phyloP scores from a whole-genome alignment of 352 stramenopile species.

The Phytophthora citricola region DNA sequence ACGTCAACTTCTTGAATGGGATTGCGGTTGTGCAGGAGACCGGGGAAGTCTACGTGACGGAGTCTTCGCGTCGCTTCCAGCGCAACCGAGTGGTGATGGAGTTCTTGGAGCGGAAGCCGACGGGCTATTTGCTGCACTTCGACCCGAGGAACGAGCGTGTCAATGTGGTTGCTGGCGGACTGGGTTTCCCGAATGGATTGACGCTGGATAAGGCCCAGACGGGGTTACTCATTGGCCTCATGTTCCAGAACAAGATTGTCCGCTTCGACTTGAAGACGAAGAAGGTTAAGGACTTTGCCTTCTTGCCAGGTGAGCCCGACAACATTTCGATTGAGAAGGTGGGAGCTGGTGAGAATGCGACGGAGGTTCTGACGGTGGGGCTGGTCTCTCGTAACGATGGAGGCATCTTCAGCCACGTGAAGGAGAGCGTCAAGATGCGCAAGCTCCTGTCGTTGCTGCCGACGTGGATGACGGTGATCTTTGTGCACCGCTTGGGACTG shows the following conservation, averaged over 20 bases:
- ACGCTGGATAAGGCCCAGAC: constrained; percentile 47
- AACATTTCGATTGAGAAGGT: constrained; percentile 56
- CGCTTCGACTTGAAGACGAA: constrained; percentile 53
- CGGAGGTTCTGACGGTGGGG: constrained; percentile 50
- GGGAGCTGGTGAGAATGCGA: constrained; percentile 30
- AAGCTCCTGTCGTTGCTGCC: constrained; percentile 65
- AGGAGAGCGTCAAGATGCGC: constrained; percentile 53
- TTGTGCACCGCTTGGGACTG: constrained; percentile 42
- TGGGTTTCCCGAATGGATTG: constrained; percentile 62
- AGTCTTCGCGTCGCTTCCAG: constrained; percentile 59
- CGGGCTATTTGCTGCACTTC: constrained; percentile 61
- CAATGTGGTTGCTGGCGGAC: constrained; percentile 32
- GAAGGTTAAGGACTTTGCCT: constrained; percentile 64
- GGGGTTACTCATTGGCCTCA: constrained; percentile 55
- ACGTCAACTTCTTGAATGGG: constrained; percentile 55
- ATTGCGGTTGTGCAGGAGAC: constrained; percentile 49
- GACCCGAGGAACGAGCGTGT: constrained; percentile 38
- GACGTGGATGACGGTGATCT: constrained; percentile 35
- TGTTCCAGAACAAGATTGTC: constrained; percentile 65
- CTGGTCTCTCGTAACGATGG: constrained; percentile 42
- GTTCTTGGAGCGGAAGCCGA: constrained; percentile 52
- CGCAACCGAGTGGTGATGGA: constrained; percentile 54
- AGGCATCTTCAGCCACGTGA: constrained; percentile 38
- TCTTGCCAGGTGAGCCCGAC: constrained; percentile 58
- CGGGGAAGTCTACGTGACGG: constrained; percentile 63